Conservation (phyloP, 495 filamentous ascomycete genomes). For the Durotheca rogersii region DNA sequence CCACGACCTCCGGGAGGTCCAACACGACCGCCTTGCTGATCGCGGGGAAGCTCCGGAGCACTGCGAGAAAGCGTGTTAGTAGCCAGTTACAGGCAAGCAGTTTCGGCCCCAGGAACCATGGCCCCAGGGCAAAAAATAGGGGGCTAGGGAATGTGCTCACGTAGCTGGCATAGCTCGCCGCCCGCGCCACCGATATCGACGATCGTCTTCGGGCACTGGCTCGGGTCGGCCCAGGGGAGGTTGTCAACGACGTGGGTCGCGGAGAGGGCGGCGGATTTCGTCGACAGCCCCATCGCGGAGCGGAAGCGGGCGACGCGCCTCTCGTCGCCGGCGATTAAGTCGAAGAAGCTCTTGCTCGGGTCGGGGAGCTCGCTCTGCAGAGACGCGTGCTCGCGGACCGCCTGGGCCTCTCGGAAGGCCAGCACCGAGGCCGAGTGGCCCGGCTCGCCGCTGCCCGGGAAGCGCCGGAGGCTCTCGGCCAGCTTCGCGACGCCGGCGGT, state of each 20-base stretch:
- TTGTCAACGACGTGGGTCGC: constrained; percentile 38
- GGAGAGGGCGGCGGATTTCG: constrained; percentile 38
- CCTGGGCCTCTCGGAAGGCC: constrained; percentile 9
- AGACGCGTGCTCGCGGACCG: constrained; percentile 5
- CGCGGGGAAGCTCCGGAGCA: constrained; percentile 29
- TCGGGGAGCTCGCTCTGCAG: constrained; percentile 12
- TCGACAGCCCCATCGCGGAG: constrained; percentile 44
- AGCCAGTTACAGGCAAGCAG: background rate
- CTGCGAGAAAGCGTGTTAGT: constrained; percentile 1
- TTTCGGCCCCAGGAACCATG: too few relatives aligned
- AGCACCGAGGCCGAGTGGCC: constrained; percentile 28
- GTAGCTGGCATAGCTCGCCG: constrained; percentile 20
- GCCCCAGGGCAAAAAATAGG: background rate
- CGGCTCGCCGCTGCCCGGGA: constrained; percentile 28
- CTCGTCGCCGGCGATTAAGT: constrained; percentile 36
- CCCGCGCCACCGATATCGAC: constrained; percentile 50
- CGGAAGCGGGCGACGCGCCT: constrained; percentile 43
- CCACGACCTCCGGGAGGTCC: constrained; percentile 25
- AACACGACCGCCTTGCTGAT: constrained; percentile 23
- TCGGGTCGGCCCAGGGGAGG: constrained; percentile 40
- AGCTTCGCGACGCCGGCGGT: constrained; percentile 30
- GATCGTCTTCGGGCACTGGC: constrained; percentile 28
- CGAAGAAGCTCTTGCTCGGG: constrained; percentile 38
- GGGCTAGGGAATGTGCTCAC: constrained; percentile 2
- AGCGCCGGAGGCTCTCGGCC: constrained; percentile 29